These are phyloP conservation scores for Penicillium sclerotigenum DNA, from an alignment of 2,329 filamentous ascomycete species.

Conservation along the genomic window DNA sequence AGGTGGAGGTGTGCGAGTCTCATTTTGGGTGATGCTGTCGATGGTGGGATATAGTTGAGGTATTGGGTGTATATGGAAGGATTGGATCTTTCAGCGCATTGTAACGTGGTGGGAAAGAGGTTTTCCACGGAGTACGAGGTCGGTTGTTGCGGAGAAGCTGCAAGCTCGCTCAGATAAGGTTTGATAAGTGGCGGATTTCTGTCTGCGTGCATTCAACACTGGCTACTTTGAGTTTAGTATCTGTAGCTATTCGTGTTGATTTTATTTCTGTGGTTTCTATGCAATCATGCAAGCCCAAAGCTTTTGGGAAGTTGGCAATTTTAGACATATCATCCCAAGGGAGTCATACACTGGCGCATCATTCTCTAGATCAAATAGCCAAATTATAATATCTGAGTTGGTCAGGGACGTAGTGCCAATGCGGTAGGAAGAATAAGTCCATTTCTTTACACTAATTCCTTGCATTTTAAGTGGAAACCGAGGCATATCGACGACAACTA, in stretches of 20 bases:
- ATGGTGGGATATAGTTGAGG: background rate
- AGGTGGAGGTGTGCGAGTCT: slow-evolving; percentile 61
- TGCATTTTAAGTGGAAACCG: background rate
- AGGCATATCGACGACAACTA: slow-evolving; percentile 8
- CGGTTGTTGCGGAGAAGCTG: slow-evolving; percentile 26
- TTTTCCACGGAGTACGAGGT: slow-evolving; percentile 22
- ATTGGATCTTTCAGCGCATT: background rate
- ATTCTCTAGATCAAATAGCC: background rate
- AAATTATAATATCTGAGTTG: background rate
- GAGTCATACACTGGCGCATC: background rate
- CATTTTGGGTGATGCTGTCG: slow-evolving; percentile 36
- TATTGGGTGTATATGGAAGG: background rate
- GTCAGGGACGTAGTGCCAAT: background rate
- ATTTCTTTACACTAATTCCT: background rate
- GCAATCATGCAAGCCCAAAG: too few species aligned
- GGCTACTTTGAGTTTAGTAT: background rate
- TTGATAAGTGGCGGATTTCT: slow-evolving; percentile 3
- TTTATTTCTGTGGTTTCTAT: background rate
- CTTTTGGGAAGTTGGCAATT: background rate
- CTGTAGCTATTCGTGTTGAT: background rate
- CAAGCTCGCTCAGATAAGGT: slow-evolving; percentile 17
- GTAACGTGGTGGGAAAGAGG: background rate
- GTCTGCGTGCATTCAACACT: background rate
- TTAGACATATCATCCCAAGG: background rate
- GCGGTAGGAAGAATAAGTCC: background rate